phyloP scores from a whole-genome alignment of 257 asterid species.

The Solanum arcanum region DNA sequence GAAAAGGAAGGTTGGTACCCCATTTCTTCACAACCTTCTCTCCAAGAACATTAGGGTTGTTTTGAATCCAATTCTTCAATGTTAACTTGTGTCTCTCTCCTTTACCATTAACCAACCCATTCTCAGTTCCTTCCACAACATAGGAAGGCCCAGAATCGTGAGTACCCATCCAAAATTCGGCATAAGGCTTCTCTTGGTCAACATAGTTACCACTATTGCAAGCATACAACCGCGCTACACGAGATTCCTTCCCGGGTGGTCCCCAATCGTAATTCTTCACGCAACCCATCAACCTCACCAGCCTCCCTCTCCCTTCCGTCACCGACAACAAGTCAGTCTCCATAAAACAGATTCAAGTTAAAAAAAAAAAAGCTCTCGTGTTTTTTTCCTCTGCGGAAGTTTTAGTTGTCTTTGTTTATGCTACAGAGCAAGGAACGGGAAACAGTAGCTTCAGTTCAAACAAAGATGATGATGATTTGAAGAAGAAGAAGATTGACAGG shows the following conservation, averaged over 20 bases:
- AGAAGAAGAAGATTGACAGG: too few species aligned
- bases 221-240: conserved; percentile 47
- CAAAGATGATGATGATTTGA: neutral
- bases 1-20: conserved; percentile 82
- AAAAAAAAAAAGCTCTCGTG: neutral
- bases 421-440: neutral
- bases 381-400: neutral
- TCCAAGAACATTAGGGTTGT: conserved; percentile 58
- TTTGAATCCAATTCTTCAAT: conserved; percentile 72
- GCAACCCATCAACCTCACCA: conserved; percentile 45
- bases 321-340: neutral
- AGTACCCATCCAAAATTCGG: conserved; percentile 94
- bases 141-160: conserved; percentile 81
- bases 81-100: conserved; percentile 13
- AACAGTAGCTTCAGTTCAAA: neutral
- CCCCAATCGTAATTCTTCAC: conserved; percentile 81
- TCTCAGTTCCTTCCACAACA: neutral
- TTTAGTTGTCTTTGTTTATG: neutral
- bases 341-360: neutral
- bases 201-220: conserved; percentile 32
- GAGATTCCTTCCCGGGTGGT: conserved; percentile 39
- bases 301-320: neutral
- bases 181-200: conserved; percentile 41
- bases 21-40: conserved; percentile 52
- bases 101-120: neutral